These are phyloP conservation scores for Mycena albidolilacea DNA, from an alignment of 768 basidiomycete species.

Conservation along the genomic window DNA sequence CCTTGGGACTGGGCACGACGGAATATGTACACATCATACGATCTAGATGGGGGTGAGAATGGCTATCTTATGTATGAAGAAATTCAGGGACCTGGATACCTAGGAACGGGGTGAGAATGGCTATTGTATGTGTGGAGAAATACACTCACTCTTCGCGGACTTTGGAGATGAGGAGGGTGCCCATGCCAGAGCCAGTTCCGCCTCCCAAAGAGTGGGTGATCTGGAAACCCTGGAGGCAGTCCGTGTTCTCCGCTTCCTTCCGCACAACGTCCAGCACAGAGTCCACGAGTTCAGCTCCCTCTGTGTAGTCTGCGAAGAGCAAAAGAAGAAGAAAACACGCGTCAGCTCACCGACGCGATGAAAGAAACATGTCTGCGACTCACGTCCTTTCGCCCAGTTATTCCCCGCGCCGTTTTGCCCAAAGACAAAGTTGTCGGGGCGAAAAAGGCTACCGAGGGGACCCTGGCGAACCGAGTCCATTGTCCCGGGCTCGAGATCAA, in stretches of 20 bases:
- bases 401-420: slow-evolving; percentile 99
- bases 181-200: slow-evolving; percentile 99
- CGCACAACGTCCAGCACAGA: slow-evolving; percentile 98
- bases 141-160: slow-evolving; percentile 89
- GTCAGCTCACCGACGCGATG: slow-evolving; percentile 33
- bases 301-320: slow-evolving; percentile 78
- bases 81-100: too few relatives aligned
- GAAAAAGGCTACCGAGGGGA: slow-evolving; percentile 93
- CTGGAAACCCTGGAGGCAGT: slow-evolving; percentile 99
- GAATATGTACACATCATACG: slow-evolving; percentile 99
- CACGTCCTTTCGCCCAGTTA: slow-evolving; percentile 99
- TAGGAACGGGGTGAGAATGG: too few relatives aligned
- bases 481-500: slow-evolving; percentile 98
- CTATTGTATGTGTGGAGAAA: too few relatives aligned
- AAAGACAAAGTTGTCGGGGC: slow-evolving; percentile 98
- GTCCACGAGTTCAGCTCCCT: slow-evolving; percentile 99
- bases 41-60: slow-evolving; percentile 73
- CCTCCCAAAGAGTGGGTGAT: slow-evolving; percentile 99
- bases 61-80: too few relatives aligned
- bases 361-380: slow-evolving; percentile 20
- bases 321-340: slow-evolving; percentile 11
- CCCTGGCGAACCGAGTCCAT: slow-evolving; percentile 95
- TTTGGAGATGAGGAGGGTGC: slow-evolving; percentile 98
- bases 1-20: slow-evolving; percentile 96
- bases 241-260: slow-evolving; percentile 98